Percentiles rank a stretch among this genome's conserved stretches.
Conservation (phyloP, 139 green algal genomes). For the Chlamydomonas sphaeroides region DNA sequence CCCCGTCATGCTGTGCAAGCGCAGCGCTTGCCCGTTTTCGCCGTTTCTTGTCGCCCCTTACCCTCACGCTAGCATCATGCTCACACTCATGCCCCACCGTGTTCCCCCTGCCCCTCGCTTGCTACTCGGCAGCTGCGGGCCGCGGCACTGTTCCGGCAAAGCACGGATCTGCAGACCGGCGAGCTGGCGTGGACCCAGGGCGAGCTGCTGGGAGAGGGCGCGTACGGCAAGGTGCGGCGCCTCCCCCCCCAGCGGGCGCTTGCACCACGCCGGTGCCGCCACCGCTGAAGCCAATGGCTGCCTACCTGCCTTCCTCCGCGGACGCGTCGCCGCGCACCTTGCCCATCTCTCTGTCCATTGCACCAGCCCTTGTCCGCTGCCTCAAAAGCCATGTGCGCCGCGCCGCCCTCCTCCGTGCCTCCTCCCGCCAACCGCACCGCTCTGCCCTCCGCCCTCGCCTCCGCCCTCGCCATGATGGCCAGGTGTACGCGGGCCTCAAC, state of each 20-base stretch:
- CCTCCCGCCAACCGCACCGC: neutral
- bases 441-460: too few species aligned
- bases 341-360: too few species aligned
- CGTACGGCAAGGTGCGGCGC: constrained; percentile 70
- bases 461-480: too few species aligned
- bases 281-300: too few species aligned
- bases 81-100: neutral
- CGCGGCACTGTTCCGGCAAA: constrained; percentile 42
- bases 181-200: constrained; percentile 82
- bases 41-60: too few species aligned
- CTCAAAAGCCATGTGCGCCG: neutral
- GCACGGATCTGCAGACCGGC: constrained; percentile 50
- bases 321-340: too few species aligned
- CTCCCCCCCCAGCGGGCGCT: too few species aligned
- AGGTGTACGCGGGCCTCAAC: constrained; percentile 91
- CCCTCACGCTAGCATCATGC: too few species aligned
- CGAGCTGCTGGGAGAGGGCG: constrained; percentile 86
- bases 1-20: too few species aligned
- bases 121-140: constrained; percentile 10
- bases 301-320: too few species aligned
- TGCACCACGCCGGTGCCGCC: too few species aligned
- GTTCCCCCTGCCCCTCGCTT: neutral
- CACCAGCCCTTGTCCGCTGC: too few species aligned
- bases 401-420: neutral
- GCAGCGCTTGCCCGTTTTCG: neutral